A percentile compares a stretch with the other conserved stretches of the same genome.
Evolutionary conservation across 1,139 yeast genomes (phyloP).

Genomic region (Pneumocystis jirovecii): DNA sequence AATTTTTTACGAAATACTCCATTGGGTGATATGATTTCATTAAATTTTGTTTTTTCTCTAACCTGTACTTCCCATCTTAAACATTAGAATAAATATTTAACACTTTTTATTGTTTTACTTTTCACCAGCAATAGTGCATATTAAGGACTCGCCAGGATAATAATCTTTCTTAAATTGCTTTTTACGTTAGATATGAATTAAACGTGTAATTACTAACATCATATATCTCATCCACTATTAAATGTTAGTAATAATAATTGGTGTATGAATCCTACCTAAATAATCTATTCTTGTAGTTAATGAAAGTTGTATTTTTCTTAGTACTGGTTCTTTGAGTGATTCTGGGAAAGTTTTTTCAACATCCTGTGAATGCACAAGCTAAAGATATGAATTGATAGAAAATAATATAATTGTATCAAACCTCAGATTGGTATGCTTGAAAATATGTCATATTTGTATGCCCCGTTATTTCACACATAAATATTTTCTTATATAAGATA

Average conservation of each 20-base stretch:
- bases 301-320: conserved; percentile 70
- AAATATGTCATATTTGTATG: conserved; percentile 80
- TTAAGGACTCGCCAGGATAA: conserved; percentile 66
- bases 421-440: conserved; percentile 71
- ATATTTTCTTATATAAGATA: conserved; percentile 37
- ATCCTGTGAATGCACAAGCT: conserved; percentile 22
- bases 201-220: conserved; percentile 22
- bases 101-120: conserved; percentile 18
- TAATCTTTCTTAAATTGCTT: conserved; percentile 63
- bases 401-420: conserved; percentile 7
- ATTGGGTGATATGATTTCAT: conserved; percentile 27
- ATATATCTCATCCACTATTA: conserved; percentile 6
- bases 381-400: not conserved
- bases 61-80: conserved; percentile 36
- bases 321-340: conserved; percentile 77
- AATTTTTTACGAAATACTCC: conserved; percentile 23
- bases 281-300: conserved; percentile 72
- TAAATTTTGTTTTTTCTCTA: conserved; percentile 37
- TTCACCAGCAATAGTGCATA: not conserved
- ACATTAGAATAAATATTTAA: conserved; percentile 39
- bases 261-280: conserved; percentile 62
- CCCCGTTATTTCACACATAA: conserved; percentile 92
- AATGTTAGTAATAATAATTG: conserved; percentile 2
- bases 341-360: conserved; percentile 81
- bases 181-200: not conserved